Base-by-base conservation (phyloP, 1,139 yeast species). In the Suhomyces taliae region DNA sequence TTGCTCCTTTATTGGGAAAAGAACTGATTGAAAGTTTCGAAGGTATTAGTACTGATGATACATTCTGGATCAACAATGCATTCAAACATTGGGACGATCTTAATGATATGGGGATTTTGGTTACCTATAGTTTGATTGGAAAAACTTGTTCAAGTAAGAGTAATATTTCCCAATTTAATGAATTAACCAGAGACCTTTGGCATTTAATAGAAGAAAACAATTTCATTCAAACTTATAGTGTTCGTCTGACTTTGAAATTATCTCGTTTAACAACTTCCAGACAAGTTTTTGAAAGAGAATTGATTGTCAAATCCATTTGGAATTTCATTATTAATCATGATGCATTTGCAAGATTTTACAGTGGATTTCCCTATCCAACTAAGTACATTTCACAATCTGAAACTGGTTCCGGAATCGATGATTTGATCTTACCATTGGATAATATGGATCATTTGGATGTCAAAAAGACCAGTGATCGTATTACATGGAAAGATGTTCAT, bases 301-400 rank as follows among this genome's bases (percentile, higher is more conserved):
- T 67, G 38, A 50, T 64, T 27, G 50, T 75, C 10, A 63, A 79
- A 45, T 53, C 70, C 6, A 55, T 76, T 9, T 78, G 82, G 82
- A 67, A 65, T 24, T 67, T 69, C 35, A 76, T 72, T 69, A 62
- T 67, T 39, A 53, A 65, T 27, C 41, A 49, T 43, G 59, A 66
- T 24, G 63, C 69, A 4, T 59, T 65, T 33, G 54, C 70, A 27
- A 62, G 79, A 45, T 56, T 70, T 33, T 64, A 64, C 48, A 61
- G 64, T 51, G 81, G 81, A 0, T 62, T 58, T 43, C 82, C 81
- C 1, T 77, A 67, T 50, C 26, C 27, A 29, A 29, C n/a, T 33
- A 27, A 27, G 26, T n/a, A 26, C 6, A 19, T 39, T 4, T 27
- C 35, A n/a, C 24, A 34, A 19, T 24, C 14, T 6, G 41, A 39